Conservation (phyloP, 768 basidiomycete genomes). For the Tylopilus plumbeoviolaceoides region DNA sequence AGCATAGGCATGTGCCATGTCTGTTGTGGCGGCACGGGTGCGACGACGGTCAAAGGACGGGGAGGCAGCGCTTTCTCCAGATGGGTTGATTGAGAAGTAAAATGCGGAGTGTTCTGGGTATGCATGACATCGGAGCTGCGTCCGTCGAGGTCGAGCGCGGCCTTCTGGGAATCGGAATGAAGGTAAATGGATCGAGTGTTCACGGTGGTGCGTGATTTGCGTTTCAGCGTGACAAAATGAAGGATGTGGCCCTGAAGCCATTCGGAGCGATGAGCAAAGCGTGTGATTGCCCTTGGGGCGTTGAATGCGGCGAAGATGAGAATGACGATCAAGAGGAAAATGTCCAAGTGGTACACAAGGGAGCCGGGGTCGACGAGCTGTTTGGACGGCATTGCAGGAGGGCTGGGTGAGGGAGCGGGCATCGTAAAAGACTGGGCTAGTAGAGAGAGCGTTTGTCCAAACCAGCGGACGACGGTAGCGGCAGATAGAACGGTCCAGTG, state of each 20-base stretch:
- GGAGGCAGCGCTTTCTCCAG: slow-evolving; percentile 16
- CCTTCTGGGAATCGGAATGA: slow-evolving; percentile 10
- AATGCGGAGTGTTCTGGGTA: background rate
- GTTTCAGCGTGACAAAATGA: slow-evolving; percentile 13
- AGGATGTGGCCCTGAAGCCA: slow-evolving; percentile 52
- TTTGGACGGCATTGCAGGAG: background rate
- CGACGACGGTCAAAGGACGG: slow-evolving; percentile 5
- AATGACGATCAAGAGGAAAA: slow-evolving; percentile 43
- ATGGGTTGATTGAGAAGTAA: background rate
- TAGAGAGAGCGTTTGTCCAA: slow-evolving; percentile 6
- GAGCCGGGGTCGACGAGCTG: slow-evolving; percentile 1
- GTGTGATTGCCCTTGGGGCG: slow-evolving; percentile 47
- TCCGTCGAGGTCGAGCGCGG: slow-evolving; percentile 17
- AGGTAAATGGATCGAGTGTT: slow-evolving; percentile 14
- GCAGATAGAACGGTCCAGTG: no score
- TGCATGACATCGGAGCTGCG: slow-evolving; percentile 11
- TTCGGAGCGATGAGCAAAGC: slow-evolving; percentile 46
- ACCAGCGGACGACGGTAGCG: slow-evolving; percentile 1
- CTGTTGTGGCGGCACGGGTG: slow-evolving; percentile 1
- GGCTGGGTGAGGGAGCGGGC: background rate
- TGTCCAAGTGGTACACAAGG: slow-evolving; percentile 38
- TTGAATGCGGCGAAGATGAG: slow-evolving; percentile 38
- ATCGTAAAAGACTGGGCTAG: slow-evolving; percentile 14
- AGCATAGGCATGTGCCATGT: slow-evolving; percentile 34
- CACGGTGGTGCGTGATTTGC: slow-evolving; percentile 2